Percentiles rank a stretch among this genome's conserved stretches.
These are phyloP conservation scores for Lasiodiplodia citricola DNA, from an alignment of 2,329 filamentous ascomycete genomes.

Conservation along the genomic window DNA sequence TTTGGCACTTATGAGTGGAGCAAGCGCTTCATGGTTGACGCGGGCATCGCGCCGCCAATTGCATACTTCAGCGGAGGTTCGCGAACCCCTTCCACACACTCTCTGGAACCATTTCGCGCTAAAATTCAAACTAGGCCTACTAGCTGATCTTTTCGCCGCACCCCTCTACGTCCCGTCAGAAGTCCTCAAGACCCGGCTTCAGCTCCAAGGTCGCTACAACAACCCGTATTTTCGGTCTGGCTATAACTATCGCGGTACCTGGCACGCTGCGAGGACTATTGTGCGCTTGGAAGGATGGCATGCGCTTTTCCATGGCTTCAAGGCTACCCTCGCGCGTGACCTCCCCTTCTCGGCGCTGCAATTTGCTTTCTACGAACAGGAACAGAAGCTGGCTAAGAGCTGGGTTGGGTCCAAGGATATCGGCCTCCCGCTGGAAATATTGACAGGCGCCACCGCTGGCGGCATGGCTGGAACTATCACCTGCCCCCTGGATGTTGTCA, in stretches of 20 bases:
- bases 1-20: conserved; percentile 97
- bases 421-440: conserved; percentile 80
- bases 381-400: conserved; percentile 77
- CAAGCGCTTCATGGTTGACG: conserved; percentile 86
- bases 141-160: conserved; percentile 90
- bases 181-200: conserved; percentile 94
- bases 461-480: conserved; percentile 93
- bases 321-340: conserved; percentile 91
- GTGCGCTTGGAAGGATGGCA: conserved; percentile 78
- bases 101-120: neutral
- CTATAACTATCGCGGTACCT: conserved; percentile 90
- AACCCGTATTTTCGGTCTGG: conserved; percentile 93
- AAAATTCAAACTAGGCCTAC: conserved; percentile 66
- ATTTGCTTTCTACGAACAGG: conserved; percentile 98
- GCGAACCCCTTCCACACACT: conserved; percentile 29
- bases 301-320: conserved; percentile 95
- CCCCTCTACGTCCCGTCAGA: conserved; percentile 96
- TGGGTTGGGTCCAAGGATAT: conserved; percentile 85
- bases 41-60: conserved; percentile 78
- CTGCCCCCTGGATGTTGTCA: conserved; percentile 95
- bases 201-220: conserved; percentile 92
- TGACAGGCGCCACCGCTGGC: conserved; percentile 88
- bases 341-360: conserved; percentile 95
- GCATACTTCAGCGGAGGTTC: conserved; percentile 85
- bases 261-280: conserved; percentile 86